phyloP scores from a whole-genome alignment of 75 land plant genomes.

The Isoetes taiwanensis region DNA sequence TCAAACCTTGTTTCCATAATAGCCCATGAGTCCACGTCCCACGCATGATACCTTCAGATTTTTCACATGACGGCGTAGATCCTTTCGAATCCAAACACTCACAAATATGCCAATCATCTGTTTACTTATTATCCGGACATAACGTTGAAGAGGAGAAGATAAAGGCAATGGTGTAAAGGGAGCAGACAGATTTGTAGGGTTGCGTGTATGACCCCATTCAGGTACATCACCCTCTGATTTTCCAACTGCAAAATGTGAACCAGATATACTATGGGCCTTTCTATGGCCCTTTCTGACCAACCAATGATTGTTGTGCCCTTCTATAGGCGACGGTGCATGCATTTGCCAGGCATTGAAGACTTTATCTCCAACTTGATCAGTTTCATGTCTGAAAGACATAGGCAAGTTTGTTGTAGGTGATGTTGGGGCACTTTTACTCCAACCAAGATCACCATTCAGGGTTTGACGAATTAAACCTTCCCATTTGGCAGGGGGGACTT shows the following conservation, averaged over 20 bases:
- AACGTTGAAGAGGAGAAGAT: conserved; percentile 12
- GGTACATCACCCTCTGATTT: no score
- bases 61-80: conserved; percentile 26
- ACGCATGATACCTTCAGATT: conserved; percentile 38
- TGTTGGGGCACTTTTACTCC: conserved; percentile 11
- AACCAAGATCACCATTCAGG: conserved; percentile 17
- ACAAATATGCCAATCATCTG: conserved; percentile 68
- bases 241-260: no score
- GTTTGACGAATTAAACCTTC: conserved; percentile 34
- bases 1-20: conserved; percentile 71
- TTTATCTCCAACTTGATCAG: not conserved
- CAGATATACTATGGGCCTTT: not conserved
- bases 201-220: no score
- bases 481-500: conserved; percentile 29
- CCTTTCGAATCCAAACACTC: conserved; percentile 40
- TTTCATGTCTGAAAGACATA: not conserved
- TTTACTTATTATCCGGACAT: conserved; percentile 44
- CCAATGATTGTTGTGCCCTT: not conserved
- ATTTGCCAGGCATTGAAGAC: not conserved
- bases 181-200: no score
- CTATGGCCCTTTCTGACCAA: no score
- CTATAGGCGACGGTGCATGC: not conserved
- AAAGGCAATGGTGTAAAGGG: no score
- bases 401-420: not conserved
- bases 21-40: conserved; percentile 58